phyloP scores from a whole-genome alignment of 2,329 filamentous ascomycete genomes.

The Karstenula rhodostoma region DNA sequence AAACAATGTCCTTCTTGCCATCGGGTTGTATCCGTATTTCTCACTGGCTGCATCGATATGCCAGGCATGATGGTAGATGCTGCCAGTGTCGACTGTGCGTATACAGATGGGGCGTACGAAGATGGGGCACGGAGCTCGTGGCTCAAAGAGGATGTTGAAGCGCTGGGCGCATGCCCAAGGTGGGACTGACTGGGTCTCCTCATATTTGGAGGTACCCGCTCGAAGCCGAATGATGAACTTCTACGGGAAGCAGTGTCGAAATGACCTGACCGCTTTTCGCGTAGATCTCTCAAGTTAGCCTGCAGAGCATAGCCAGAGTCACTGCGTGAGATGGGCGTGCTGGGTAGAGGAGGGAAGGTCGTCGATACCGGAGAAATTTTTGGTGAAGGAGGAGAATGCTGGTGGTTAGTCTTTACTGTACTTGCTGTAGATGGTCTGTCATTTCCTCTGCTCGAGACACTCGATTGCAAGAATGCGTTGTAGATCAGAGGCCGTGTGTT shows the following conservation, averaged over 20 bases:
- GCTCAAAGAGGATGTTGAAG: conserved; percentile 71
- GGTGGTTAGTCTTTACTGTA: conserved; percentile 43
- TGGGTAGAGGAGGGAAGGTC: conserved; percentile 77
- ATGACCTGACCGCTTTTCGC: conserved; percentile 93
- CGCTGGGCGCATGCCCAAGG: conserved; percentile 68
- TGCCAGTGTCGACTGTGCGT: conserved; percentile 84
- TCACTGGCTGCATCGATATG: conserved; percentile 79
- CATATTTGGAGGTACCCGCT: conserved; percentile 70
- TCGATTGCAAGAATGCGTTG: conserved; percentile 87
- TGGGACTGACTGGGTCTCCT: conserved; percentile 74
- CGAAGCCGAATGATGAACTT: conserved; percentile 91
- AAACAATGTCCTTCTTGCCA: conserved; percentile 90
- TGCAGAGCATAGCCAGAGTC: conserved; percentile 91
- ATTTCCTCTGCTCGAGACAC: conserved; percentile 66
- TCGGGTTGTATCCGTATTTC: conserved; percentile 78
- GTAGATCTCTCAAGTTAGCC: conserved; percentile 82
- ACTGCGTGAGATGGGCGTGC: conserved; percentile 82
- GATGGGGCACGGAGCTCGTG: conserved; percentile 59
- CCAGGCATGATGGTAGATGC: conserved; percentile 88
- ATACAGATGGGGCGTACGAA: conserved; percentile 79
- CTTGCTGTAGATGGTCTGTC: conserved; percentile 72
- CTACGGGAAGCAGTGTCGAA: conserved; percentile 83
- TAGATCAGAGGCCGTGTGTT: conserved; percentile 73
- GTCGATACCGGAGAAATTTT: conserved; percentile 77
- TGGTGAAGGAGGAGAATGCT: conserved; percentile 64